These are phyloP conservation scores for Penicillium coffeae DNA, from an alignment of 495 filamentous ascomycete species.

Conservation along the genomic window DNA sequence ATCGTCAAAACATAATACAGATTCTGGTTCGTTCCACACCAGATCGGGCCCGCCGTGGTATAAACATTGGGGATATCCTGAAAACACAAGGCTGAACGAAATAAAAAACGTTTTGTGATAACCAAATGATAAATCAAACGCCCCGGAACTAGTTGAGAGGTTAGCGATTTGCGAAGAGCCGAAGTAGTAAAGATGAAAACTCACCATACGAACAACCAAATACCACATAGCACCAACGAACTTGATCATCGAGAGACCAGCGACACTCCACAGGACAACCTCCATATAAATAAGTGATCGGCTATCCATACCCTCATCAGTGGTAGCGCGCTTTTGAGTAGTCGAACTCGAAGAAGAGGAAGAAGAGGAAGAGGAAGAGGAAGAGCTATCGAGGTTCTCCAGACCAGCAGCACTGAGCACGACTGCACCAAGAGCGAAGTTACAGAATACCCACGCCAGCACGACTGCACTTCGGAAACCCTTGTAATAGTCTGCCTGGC, in stretches of 20 bases:
- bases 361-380: not conserved
- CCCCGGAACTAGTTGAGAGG: slow-evolving; percentile 41
- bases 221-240: slow-evolving; percentile 94
- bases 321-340: slow-evolving; percentile 22
- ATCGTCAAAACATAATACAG: slow-evolving; percentile 25
- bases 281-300: slow-evolving; percentile 78
- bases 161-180: slow-evolving; percentile 12
- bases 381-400: slow-evolving; percentile 50
- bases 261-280: slow-evolving; percentile 90
- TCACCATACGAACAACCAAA: slow-evolving; percentile 79
- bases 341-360: not conserved
- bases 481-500: slow-evolving; percentile 97
- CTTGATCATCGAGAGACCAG: slow-evolving; percentile 79
- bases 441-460: slow-evolving; percentile 93
- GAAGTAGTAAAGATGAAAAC: slow-evolving; percentile 1
- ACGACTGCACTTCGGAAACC: slow-evolving; percentile 91
- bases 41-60: slow-evolving; percentile 35
- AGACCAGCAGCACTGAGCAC: slow-evolving; percentile 82
- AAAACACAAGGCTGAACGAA: slow-evolving; percentile 19
- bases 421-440: slow-evolving; percentile 84
- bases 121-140: slow-evolving; percentile 31
- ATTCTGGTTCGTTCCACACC: slow-evolving; percentile 19
- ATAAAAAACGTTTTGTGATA: slow-evolving; percentile 9
- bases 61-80: slow-evolving; percentile 20
- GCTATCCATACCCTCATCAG: slow-evolving; percentile 42